Conservation (phyloP, 2,329 filamentous ascomycete species). For the Talaromyces sp. region DNA sequence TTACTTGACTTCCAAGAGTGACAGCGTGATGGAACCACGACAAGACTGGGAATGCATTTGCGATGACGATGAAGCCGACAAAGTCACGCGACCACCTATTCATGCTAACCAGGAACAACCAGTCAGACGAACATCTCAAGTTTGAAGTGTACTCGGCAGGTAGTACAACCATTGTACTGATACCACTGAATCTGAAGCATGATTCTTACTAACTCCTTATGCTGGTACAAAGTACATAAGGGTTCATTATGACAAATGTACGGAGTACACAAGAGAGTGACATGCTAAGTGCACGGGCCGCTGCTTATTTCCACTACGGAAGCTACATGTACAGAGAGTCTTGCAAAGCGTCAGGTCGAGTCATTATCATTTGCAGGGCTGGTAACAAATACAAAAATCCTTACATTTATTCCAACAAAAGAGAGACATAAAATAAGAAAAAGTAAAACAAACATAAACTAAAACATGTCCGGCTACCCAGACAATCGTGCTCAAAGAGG, state of each 20-base stretch:
- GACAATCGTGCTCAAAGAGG: background rate
- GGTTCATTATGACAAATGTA: too few relatives aligned
- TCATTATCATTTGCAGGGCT: conserved; percentile 11
- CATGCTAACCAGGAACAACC: background rate
- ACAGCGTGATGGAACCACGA: background rate
- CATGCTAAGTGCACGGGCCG: background rate
- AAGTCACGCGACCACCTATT: background rate
- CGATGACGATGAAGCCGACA: background rate
- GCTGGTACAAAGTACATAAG: too few relatives aligned
- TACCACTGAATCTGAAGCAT: background rate
- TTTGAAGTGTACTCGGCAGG: background rate
- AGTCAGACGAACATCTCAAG: background rate
- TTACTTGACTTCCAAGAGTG: background rate
- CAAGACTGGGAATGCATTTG: background rate
- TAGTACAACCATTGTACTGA: background rate
- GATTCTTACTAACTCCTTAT: too few relatives aligned
- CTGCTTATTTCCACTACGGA: background rate
- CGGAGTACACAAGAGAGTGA: background rate
- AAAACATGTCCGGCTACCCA: background rate
- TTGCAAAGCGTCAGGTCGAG: background rate
- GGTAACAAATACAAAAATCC: background rate
- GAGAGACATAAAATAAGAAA: conserved; percentile 9
- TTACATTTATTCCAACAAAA: conserved; percentile 11
- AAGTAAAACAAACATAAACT: background rate
- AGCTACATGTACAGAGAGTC: background rate